Evolutionary conservation across 306 rosid genomes (phyloP).

Genomic region (Leucaena leucocephala): DNA sequence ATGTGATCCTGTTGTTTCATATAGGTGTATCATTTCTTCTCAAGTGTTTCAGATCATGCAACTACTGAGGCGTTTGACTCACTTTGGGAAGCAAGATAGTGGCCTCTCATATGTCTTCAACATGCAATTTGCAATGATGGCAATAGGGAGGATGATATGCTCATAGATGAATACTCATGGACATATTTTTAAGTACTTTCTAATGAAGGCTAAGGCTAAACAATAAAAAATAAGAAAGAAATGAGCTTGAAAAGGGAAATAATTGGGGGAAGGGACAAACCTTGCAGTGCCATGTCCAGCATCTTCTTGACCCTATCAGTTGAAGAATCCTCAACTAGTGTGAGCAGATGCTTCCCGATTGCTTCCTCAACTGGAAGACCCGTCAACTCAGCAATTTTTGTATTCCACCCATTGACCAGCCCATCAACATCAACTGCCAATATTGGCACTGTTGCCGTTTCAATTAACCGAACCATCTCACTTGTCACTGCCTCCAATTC

Average conservation of each 20-base stretch:
- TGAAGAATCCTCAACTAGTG: slow-evolving; percentile 73
- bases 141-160: slow-evolving; percentile 8
- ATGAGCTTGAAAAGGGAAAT: slow-evolving; percentile 8
- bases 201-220: slow-evolving; percentile 23
- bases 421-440: slow-evolving; percentile 70
- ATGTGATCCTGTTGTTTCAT: slow-evolving; percentile 2
- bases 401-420: slow-evolving; percentile 70
- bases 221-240: not conserved
- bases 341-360: slow-evolving; percentile 59
- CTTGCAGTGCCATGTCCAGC: slow-evolving; percentile 71
- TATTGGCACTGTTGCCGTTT: slow-evolving; percentile 74
- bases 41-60: slow-evolving; percentile 15
- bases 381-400: slow-evolving; percentile 67
- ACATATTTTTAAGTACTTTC: not conserved
- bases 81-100: slow-evolving; percentile 10
- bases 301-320: slow-evolving; percentile 47
- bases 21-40: not conserved
- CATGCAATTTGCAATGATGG: slow-evolving; percentile 19
- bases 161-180: slow-evolving; percentile 10
- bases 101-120: slow-evolving; percentile 8
- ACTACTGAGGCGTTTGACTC: not conserved
- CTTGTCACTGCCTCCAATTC: slow-evolving; percentile 73
- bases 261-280: slow-evolving; percentile 40
- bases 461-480: slow-evolving; percentile 77
- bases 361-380: slow-evolving; percentile 67